These are phyloP conservation scores for Silene vulgaris DNA, from an alignment of 179 eudicot species.

Conservation along the genomic window DNA sequence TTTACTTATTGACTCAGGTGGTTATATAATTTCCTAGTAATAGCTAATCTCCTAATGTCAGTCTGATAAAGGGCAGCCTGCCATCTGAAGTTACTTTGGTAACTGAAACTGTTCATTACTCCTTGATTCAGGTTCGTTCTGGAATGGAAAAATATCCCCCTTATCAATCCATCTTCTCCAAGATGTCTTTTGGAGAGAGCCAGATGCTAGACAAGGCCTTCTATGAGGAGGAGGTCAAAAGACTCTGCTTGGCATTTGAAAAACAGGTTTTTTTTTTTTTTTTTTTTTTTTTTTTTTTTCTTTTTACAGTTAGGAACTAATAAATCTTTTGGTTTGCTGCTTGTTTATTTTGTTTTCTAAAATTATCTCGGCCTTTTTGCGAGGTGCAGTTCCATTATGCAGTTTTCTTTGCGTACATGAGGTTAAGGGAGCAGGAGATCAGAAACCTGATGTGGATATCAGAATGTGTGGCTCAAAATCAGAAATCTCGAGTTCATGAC, in stretches of 20 bases:
- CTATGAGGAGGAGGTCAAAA: slow-evolving; percentile 96
- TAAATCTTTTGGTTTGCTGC: neutral
- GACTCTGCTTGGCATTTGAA: slow-evolving; percentile 86
- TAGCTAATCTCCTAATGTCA: too few relatives aligned
- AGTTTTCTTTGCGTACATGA: slow-evolving; percentile 93
- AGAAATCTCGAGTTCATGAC: slow-evolving; percentile 94
- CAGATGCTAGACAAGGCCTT: slow-evolving; percentile 99
- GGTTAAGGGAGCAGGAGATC: slow-evolving; percentile 97
- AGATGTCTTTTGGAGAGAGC: slow-evolving; percentile 89
- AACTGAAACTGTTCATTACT: neutral
- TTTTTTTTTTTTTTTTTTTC: neutral
- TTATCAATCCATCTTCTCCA: slow-evolving; percentile 75
- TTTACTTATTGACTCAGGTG: too few relatives aligned
- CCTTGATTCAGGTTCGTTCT: slow-evolving; percentile 61
- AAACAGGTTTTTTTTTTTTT: slow-evolving; percentile 61
- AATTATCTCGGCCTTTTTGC: neutral
- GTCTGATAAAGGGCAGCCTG: too few relatives aligned
- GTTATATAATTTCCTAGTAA: too few relatives aligned
- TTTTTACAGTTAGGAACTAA: neutral
- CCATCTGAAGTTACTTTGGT: too few relatives aligned
- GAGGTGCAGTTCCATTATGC: slow-evolving; percentile 85
- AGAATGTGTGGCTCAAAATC: slow-evolving; percentile 98
- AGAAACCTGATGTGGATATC: slow-evolving; percentile 99
- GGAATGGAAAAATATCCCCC: slow-evolving; percentile 95
- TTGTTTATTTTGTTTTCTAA: too few relatives aligned